phyloP scores from a whole-genome alignment of 2,329 filamentous ascomycete species.

The Blastomyces percursus region DNA sequence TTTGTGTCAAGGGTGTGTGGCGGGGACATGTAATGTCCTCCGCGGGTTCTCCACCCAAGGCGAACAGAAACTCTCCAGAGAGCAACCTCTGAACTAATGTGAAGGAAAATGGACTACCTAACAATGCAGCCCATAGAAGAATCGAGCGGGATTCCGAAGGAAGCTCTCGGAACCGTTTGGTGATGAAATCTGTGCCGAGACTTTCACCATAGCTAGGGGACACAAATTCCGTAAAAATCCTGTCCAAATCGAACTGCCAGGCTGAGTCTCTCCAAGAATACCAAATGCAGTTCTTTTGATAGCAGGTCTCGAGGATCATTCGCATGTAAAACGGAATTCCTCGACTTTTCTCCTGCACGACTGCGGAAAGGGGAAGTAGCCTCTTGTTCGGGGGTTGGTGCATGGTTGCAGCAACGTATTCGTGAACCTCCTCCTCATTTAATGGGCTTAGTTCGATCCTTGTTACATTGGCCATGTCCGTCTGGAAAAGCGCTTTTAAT shows the following conservation, averaged over 20 bases:
- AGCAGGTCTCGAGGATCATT: constrained; percentile 79
- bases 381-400: constrained; percentile 59
- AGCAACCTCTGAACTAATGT: constrained; percentile 66
- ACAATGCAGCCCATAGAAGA: constrained; percentile 71
- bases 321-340: constrained; percentile 87
- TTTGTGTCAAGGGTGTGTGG: constrained; percentile 42
- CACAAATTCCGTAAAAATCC: constrained; percentile 74
- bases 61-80: constrained; percentile 58
- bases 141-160: constrained; percentile 64
- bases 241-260: constrained; percentile 80
- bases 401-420: constrained; percentile 73
- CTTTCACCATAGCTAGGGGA: constrained; percentile 67
- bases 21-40: constrained; percentile 29
- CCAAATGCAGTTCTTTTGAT: constrained; percentile 78
- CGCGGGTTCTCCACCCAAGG: constrained; percentile 35
- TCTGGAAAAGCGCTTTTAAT: constrained; percentile 31
- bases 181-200: constrained; percentile 72
- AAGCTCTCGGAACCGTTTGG: constrained; percentile 64
- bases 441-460: constrained; percentile 63
- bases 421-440: constrained; percentile 64
- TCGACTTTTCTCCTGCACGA: constrained; percentile 77
- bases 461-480: constrained; percentile 50
- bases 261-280: constrained; percentile 74
- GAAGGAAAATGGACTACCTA: constrained; percentile 78
- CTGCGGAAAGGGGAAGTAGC: constrained; percentile 64